Conservation (phyloP, 306 rosid species). For the Ormosia emarginata region DNA sequence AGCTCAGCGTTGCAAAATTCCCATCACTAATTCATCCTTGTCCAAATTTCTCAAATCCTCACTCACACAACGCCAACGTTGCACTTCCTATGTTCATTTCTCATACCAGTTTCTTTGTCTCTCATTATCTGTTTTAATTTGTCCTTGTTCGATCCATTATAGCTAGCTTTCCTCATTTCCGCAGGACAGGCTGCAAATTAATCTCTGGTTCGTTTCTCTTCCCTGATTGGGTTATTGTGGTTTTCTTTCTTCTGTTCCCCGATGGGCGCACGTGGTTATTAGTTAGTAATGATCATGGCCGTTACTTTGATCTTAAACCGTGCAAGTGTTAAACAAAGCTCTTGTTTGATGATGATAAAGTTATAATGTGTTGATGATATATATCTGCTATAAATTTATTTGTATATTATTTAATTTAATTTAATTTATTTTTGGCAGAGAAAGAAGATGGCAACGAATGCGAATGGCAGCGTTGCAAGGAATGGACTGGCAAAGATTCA, state of each 20-base stretch:
- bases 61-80: not conserved
- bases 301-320: constrained; percentile 4
- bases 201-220: constrained; percentile 25
- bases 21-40: constrained; percentile 21
- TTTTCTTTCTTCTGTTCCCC: not conserved
- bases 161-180: not conserved
- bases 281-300: not conserved
- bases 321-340: not conserved
- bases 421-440: not conserved
- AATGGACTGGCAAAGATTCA: constrained; percentile 61
- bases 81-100: constrained; percentile 12
- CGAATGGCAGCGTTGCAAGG: not conserved
- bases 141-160: not conserved
- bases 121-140: not conserved
- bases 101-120: not conserved
- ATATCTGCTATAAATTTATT: not conserved
- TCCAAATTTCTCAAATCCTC: not conserved
- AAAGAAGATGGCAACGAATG: constrained; percentile 33
- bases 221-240: not conserved
- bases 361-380: not conserved
- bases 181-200: not conserved
- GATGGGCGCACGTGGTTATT: not conserved
- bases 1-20: not conserved
- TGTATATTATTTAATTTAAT: too few relatives aligned
- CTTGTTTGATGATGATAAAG: not conserved